phyloP scores from a whole-genome alignment of 352 stramenopile species.

The Pythium phragmitis region DNA sequence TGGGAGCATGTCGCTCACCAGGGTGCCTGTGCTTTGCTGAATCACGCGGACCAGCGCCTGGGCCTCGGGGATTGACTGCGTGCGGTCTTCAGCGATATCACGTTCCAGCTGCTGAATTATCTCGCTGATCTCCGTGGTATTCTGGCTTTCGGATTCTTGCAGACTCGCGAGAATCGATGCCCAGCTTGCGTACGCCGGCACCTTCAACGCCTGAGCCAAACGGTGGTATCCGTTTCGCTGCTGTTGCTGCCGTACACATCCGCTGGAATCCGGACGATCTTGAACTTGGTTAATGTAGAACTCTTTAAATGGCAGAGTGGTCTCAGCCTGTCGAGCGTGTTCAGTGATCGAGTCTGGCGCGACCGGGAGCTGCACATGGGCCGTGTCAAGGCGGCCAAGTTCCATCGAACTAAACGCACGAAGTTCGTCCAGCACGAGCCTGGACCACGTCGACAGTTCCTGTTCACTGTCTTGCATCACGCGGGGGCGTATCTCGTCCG shows the following conservation, averaged over 20 bases:
- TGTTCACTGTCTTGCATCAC: constrained; percentile 16
- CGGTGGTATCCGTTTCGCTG: constrained; percentile 19
- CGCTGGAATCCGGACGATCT: background rate
- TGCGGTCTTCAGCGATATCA: constrained; percentile 27
- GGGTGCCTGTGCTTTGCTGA: constrained; percentile 9
- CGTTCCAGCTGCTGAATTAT: constrained; percentile 21
- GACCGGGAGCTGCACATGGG: constrained; percentile 12
- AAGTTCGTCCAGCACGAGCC: constrained; percentile 33
- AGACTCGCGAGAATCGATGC: constrained; percentile 23
- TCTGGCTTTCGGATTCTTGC: background rate
- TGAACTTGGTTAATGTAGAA: constrained; percentile 43
- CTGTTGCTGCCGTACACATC: background rate
- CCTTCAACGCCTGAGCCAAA: constrained; percentile 24
- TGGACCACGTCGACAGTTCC: constrained; percentile 18
- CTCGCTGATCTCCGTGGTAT: background rate
- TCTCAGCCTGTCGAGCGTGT: constrained; percentile 1
- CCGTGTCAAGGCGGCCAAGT: constrained; percentile 26
- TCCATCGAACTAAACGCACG: constrained; percentile 26
- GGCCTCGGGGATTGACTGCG: constrained; percentile 18
- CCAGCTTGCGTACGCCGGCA: constrained; percentile 31
- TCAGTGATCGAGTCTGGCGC: background rate
- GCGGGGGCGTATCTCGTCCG: constrained; percentile 7
- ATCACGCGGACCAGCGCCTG: constrained; percentile 13
- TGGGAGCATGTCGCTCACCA: constrained; percentile 23
- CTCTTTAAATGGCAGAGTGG: constrained; percentile 30